Evolutionary conservation across 208 protist species (phyloP).

Genomic region (Trypanosoma melophagium): DNA sequence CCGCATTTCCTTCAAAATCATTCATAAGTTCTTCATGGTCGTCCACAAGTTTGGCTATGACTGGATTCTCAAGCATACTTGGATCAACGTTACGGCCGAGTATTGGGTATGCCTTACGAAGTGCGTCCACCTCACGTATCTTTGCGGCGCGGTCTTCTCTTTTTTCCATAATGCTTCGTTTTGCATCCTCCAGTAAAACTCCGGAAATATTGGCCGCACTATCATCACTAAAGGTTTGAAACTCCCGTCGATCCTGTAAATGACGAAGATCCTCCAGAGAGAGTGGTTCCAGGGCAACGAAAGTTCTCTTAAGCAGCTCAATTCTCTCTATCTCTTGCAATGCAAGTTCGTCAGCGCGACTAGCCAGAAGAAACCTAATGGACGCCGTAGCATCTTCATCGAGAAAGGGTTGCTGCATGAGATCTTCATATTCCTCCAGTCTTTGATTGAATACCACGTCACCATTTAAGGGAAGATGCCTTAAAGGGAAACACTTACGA

Average conservation of each 20-base stretch:
- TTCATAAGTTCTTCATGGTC: constrained; percentile 48
- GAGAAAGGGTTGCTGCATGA: constrained; percentile 7
- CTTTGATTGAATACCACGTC: constrained; percentile 33
- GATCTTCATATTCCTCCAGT: constrained; percentile 26
- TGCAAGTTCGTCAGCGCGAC: constrained; percentile 20
- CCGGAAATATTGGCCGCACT: neutral
- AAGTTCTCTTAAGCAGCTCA: constrained; percentile 12
- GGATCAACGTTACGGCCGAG: constrained; percentile 71
- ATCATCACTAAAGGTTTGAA: constrained; percentile 8
- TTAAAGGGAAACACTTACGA: constrained; percentile 45
- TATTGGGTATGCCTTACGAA: constrained; percentile 53
- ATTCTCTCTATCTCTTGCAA: constrained; percentile 19
- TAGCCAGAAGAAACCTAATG: constrained; percentile 4
- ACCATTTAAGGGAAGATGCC: constrained; percentile 35
- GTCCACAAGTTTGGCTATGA: constrained; percentile 40
- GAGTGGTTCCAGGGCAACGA: constrained; percentile 19
- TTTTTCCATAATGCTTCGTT: constrained; percentile 12
- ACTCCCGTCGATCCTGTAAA: constrained; percentile 14
- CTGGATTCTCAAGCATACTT: constrained; percentile 48
- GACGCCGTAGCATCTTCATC: constrained; percentile 13
- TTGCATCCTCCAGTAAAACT: constrained; percentile 12
- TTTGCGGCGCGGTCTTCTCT: constrained; percentile 19
- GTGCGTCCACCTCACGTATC: constrained; percentile 22
- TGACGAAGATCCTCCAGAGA: constrained; percentile 25
- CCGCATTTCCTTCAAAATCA: constrained; percentile 29